Conservation (phyloP, 495 filamentous ascomycete species). For the Talaromyces nanjingensis region DNA sequence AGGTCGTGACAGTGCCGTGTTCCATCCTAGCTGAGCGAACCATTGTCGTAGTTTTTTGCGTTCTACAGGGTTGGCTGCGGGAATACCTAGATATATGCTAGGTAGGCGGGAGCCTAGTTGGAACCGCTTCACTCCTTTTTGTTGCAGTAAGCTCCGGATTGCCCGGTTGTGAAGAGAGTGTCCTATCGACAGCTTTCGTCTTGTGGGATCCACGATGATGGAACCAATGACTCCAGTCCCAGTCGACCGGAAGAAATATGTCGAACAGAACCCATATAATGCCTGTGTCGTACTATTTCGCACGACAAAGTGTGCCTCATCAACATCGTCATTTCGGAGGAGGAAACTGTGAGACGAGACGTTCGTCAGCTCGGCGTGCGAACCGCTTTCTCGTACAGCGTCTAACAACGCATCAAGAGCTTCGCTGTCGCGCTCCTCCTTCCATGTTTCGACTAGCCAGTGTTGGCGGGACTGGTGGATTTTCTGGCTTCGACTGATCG, state of each 20-base stretch:
- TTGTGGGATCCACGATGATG: conserved; percentile 74
- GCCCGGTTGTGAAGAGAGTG: conserved; percentile 78
- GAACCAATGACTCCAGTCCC: conserved; percentile 72
- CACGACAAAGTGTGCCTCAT: conserved; percentile 82
- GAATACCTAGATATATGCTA: conserved; percentile 73
- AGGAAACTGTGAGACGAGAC: conserved; percentile 72
- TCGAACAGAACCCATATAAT: conserved; percentile 82
- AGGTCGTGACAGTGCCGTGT: conserved; percentile 52
- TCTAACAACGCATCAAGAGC: conserved; percentile 64
- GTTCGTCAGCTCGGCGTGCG: conserved; percentile 52
- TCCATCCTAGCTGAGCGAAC: conserved; percentile 68
- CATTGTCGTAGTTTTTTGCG: conserved; percentile 54
- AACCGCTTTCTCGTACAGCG: conserved; percentile 51
- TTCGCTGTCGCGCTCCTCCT: conserved; percentile 64
- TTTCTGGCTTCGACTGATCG: conserved; percentile 74
- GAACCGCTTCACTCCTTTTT: conserved; percentile 62
- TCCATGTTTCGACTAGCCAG: conserved; percentile 83
- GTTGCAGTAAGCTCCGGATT: conserved; percentile 61
- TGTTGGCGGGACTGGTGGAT: conserved; percentile 73
- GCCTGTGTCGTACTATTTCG: conserved; percentile 84
- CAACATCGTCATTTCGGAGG: conserved; percentile 56
- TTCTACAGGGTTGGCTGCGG: conserved; percentile 50
- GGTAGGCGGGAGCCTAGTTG: conserved; percentile 75
- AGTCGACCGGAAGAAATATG: conserved; percentile 66
- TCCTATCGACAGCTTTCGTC: conserved; percentile 80